phyloP scores from a whole-genome alignment of 306 rosid species.

The Cicer cuneatum region DNA sequence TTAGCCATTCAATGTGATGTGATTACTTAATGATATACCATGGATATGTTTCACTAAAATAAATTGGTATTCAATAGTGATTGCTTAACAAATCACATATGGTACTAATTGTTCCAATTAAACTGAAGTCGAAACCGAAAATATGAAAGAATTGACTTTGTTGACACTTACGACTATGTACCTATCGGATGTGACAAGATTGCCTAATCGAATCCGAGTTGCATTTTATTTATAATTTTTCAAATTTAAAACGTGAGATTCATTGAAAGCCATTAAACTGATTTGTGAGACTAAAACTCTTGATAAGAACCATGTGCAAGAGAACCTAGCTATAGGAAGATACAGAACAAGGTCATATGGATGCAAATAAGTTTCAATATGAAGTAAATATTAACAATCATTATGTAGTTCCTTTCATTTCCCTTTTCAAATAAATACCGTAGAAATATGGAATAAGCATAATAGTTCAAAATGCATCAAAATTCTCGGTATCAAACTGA shows the following conservation, averaged over 20 bases:
- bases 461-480: not conserved
- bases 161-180: not conserved
- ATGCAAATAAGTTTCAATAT: too few relatives aligned
- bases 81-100: not conserved
- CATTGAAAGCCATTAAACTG: too few relatives aligned
- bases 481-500: conserved; percentile 48
- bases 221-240: not conserved
- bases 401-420: not conserved
- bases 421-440: not conserved
- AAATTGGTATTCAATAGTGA: not conserved
- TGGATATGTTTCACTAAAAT: not conserved
- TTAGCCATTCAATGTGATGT: not conserved
- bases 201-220: not conserved
- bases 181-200: not conserved
- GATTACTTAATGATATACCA: not conserved
- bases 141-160: not conserved
- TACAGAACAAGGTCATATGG: too few relatives aligned
- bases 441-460: too few relatives aligned
- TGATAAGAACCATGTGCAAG: too few relatives aligned
- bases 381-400: too few relatives aligned
- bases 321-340: too few relatives aligned
- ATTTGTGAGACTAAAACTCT: too few relatives aligned
- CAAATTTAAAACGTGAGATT: not conserved
- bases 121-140: not conserved
- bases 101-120: not conserved